Conservation (phyloP, 164 flowering plant genomes). For the Tinospora cordifolia region DNA sequence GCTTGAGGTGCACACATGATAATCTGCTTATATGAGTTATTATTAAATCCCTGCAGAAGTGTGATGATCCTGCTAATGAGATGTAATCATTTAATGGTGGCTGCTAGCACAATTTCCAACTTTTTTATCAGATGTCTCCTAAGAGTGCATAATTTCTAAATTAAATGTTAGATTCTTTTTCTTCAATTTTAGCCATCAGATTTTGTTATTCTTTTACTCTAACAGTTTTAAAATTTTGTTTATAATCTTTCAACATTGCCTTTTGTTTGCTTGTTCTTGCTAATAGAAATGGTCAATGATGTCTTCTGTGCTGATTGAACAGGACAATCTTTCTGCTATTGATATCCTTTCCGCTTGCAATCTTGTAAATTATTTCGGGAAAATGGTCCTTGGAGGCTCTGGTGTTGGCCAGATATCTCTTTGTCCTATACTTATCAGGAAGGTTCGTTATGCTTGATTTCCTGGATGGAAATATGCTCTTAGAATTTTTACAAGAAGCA, state of each 20-base stretch:
- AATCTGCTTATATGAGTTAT: too few relatives aligned
- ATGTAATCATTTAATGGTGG: background rate
- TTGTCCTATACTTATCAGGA: constrained; percentile 75
- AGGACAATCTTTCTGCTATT: constrained; percentile 97
- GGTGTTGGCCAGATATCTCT: constrained; percentile 97
- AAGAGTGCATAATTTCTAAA: background rate
- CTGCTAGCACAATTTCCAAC: background rate
- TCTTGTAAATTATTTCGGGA: constrained; percentile 97
- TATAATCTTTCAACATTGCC: background rate
- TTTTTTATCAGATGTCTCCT: background rate
- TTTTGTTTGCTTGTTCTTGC: constrained; percentile 4
- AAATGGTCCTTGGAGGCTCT: constrained; percentile 95
- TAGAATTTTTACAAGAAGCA: background rate
- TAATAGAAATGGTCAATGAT: background rate
- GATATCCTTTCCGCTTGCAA: constrained; percentile 98
- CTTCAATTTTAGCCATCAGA: background rate
- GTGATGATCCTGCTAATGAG: background rate
- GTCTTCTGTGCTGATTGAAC: constrained; percentile 19
- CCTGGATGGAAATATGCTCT: background rate
- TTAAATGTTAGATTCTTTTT: background rate
- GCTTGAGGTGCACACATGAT: too few relatives aligned
- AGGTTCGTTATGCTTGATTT: constrained; percentile 40
- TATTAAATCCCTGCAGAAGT: background rate
- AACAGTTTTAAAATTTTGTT: background rate
- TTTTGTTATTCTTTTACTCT: too few relatives aligned